These are phyloP conservation scores for Prunella vulgaris DNA, from an alignment of 257 asterid genomes.

Conservation along the genomic window DNA sequence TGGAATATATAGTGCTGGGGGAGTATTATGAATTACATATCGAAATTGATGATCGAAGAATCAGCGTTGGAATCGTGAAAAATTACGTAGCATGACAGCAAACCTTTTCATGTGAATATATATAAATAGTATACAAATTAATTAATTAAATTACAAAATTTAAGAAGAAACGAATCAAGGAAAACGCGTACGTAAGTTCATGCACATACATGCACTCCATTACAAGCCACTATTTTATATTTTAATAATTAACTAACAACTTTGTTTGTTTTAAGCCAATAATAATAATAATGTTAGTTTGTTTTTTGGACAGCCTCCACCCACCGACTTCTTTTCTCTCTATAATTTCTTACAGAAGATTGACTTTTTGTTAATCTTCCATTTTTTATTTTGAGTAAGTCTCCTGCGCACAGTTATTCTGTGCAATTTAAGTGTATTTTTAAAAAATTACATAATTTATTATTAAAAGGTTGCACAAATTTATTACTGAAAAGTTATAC, in stretches of 20 bases:
- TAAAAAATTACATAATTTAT: too few species aligned
- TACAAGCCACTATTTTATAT: conserved; percentile 8
- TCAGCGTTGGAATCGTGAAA: background rate
- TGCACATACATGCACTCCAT: conserved; percentile 15
- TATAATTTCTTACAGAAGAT: background rate
- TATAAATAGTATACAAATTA: background rate
- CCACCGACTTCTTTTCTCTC: background rate
- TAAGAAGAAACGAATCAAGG: background rate
- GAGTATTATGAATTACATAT: background rate
- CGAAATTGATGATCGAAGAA: background rate
- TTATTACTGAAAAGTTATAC: too few species aligned
- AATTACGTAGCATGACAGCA: conserved; percentile 28
- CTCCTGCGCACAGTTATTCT: too few species aligned
- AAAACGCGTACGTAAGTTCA: conserved; percentile 23
- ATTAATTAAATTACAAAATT: background rate
- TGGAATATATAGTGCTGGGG: too few species aligned
- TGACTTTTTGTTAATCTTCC: conserved; percentile 9
- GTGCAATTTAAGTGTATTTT: too few species aligned
- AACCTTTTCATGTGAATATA: conserved; percentile 18
- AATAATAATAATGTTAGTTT: background rate
- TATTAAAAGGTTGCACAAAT: too few species aligned
- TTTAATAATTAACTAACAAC: background rate
- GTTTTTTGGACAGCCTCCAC: background rate
- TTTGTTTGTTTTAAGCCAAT: conserved; percentile 7
- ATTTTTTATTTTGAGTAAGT: too few species aligned